Percentiles rank a stretch among this genome's conserved stretches.
Conservation (phyloP, 2,329 filamentous ascomycete genomes). For the Beauveria caledonica region DNA sequence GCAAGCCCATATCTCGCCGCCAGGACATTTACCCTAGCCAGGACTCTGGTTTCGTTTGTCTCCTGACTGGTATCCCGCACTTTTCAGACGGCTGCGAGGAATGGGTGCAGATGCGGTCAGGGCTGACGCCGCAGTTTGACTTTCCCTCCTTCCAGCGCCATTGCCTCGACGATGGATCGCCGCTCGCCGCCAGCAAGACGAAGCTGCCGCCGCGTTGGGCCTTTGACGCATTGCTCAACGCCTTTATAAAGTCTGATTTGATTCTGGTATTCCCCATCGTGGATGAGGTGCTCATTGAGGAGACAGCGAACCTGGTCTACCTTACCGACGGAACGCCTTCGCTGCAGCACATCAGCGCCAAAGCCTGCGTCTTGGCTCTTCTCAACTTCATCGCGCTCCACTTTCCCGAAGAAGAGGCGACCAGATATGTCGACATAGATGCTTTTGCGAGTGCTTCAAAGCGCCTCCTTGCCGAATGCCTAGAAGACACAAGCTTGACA, state of each 20-base stretch:
- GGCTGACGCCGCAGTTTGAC: constrained; percentile 21
- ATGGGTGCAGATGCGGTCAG: constrained; percentile 40
- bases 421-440: constrained; percentile 29
- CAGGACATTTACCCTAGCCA: constrained; percentile 33
- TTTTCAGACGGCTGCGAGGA: constrained; percentile 37
- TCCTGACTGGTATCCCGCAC: constrained; percentile 40
- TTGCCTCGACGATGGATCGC: not conserved
- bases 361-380: constrained; percentile 42
- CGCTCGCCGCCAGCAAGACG: constrained; percentile 12
- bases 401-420: constrained; percentile 15
- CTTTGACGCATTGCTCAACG: constrained; percentile 16
- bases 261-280: constrained; percentile 40
- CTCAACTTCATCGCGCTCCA: constrained; percentile 25
- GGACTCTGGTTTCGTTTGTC: constrained; percentile 37
- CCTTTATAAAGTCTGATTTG: constrained; percentile 26
- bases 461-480: constrained; percentile 31
- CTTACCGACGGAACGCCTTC: constrained; percentile 13
- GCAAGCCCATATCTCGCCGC: constrained; percentile 29
- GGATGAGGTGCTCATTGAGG: constrained; percentile 36
- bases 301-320: constrained; percentile 39
- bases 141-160: not conserved
- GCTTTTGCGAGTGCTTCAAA: constrained; percentile 32
- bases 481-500: constrained; percentile 35
- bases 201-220: constrained; percentile 29
- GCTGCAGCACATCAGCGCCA: constrained; percentile 27